Evolutionary conservation across 768 basidiomycete genomes (phyloP), one percentile per base, ranked within the genome.

Genomic region (Porpolomopsis calyptriformis): DNA sequence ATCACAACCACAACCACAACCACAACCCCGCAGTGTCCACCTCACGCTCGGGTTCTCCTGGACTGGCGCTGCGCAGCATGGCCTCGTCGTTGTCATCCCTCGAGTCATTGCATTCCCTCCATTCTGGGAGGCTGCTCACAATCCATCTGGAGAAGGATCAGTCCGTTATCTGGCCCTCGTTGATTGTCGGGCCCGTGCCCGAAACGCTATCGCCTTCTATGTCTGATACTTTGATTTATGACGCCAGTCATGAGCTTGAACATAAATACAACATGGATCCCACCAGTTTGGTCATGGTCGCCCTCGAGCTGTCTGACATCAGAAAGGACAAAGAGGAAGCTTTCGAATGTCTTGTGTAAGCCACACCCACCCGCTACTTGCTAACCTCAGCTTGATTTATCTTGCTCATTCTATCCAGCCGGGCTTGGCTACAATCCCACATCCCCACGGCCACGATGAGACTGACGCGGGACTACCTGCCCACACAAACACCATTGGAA

Each of bases 191-290:
- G 25, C 81, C 86, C 7, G 82, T 77, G 7, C 80, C 83, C 1
- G 75, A 76, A 40, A 63, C 73, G 9, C 58, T 85, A 4, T 76
- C 80, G 0, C 73, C 79, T 2, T 67, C 61, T 43, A 60, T 72
- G 16, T 63, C 71, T 3, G 70, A 73, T 45, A 71, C 79, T 1
- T 65, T 77, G 26, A 67, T 77, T 6, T 76, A 78, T 57, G 68
- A 76, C 43, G 61, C 70, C 23, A 71, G 59, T 48, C 69, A 66
- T 43, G 72, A 70, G 46, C 60, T 67, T 45, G 84, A 87, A 48
- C 70, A 75, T 38, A 72, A 74, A 54, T 89, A 83, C 53, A 88
- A 89, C 53, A 86, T 89, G 83, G 86, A 89, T 59, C 79, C 86
- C 1, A 89, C 86, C 11, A 88, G 85, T 61, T 65, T 89, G 22